Evolutionary conservation across 805 yeast genomes (phyloP), one percentile per base, ranked within the genome.

Genomic region (Kuraishia piskuri): DNA sequence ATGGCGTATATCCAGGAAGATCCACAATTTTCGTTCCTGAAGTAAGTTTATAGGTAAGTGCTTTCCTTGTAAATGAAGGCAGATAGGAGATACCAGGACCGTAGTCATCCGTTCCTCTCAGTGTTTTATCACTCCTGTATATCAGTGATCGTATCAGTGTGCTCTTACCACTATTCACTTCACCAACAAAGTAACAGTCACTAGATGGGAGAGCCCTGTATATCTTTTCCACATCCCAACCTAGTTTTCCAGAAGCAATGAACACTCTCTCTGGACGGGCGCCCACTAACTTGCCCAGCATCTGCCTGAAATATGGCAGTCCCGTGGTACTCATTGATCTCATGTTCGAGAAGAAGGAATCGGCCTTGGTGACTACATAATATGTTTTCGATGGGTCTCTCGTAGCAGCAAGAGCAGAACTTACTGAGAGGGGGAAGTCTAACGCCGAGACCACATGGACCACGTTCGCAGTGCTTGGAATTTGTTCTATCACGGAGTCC

Each of bases 31-130:
- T 54, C 1, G 54, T 21, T 1, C 65, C 60, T 22, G 62, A 63
- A 4, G 53, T 59, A 19, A 77, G 64, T 7, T 65, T 60, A 57
- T 67, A 79, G 3, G 66, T 68, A 53, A 79, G 74, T 14, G 74
- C 60, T 2, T 72, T 75, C 60, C 88, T 74, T 0, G 96, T 90
- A 63, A 83, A 80, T 24, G 90, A 90, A 0, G 96, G 96, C 49
- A 85, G 67, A 52, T 71, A 65, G 44, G 81, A 73, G 6, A 71
- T 62, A 1, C 81, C 76, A 0, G 83, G 82, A 1, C 80, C 80
- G 45, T 58, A 62, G 3, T 61, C 48, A 12, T 58, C 60, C 21
- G 63, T 63, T 53, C 70, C 67, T 20, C 52, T 49, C 24, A 60
- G 52, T 3, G 54, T 53, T 23, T 59, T 26, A 53, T 31, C 40